A percentile compares a stretch with the other conserved stretches of the same genome.
Evolutionary conservation across 768 basidiomycete species (phyloP).

Genomic region (Boletus reticuloceps): DNA sequence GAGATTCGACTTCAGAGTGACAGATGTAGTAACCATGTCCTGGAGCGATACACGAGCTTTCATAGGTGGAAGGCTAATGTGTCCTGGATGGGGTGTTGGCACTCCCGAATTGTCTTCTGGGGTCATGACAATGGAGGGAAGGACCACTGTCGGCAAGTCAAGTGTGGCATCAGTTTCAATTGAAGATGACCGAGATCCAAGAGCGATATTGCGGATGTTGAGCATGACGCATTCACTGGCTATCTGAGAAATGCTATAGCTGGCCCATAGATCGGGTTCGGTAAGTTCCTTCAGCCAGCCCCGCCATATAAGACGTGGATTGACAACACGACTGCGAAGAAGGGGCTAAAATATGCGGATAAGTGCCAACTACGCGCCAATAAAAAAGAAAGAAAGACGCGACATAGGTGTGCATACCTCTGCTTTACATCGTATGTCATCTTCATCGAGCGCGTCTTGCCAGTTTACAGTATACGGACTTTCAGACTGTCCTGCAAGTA

Average conservation of each 20-base stretch:
- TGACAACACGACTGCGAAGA: slow-evolving; percentile 68
- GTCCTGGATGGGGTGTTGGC: slow-evolving; percentile 33
- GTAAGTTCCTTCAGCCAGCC: slow-evolving; percentile 63
- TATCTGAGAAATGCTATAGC: slow-evolving; percentile 59
- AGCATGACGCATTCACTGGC: slow-evolving; percentile 69
- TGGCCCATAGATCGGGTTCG: slow-evolving; percentile 64
- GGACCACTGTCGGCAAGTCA: not conserved
- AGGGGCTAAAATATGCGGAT: slow-evolving; percentile 45
- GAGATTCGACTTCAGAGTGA: slow-evolving; percentile 68
- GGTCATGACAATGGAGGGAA: slow-evolving; percentile 10
- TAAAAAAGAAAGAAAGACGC: not conserved
- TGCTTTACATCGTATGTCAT: slow-evolving; percentile 66
- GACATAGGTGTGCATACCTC: slow-evolving; percentile 47
- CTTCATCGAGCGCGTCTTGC: slow-evolving; percentile 66
- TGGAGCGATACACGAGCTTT: slow-evolving; percentile 56
- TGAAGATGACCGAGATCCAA: slow-evolving; percentile 38
- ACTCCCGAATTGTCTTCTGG: slow-evolving; percentile 22
- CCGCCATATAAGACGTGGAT: slow-evolving; percentile 68
- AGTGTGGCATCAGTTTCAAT: slow-evolving; percentile 1
- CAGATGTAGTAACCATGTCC: slow-evolving; percentile 70
- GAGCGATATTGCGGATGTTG: slow-evolving; percentile 53
- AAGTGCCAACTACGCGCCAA: not conserved
- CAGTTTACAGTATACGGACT: slow-evolving; percentile 70
- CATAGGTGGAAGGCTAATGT: slow-evolving; percentile 33
- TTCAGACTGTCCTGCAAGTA: slow-evolving; percentile 58